phyloP scores from a whole-genome alignment of 768 basidiomycete species.

The Mycena haematopus region DNA sequence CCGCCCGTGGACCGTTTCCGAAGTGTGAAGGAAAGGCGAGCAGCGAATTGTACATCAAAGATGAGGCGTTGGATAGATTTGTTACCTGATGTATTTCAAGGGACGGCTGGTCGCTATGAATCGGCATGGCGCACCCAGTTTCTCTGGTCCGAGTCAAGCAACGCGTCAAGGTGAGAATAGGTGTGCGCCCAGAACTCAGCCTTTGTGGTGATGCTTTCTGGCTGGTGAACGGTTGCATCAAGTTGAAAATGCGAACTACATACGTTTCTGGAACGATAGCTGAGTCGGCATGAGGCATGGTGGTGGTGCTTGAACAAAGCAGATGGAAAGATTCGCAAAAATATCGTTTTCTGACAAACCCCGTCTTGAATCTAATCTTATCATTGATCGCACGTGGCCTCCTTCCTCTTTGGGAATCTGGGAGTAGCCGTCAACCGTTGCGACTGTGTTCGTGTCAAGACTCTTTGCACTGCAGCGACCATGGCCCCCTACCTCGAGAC shows the following conservation, averaged over 20 bases:
- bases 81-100: conserved; percentile 60
- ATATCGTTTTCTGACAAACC: not conserved
- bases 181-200: conserved; percentile 84
- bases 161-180: conserved; percentile 59
- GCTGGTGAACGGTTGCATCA: conserved; percentile 5
- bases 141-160: conserved; percentile 67
- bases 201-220: conserved; percentile 67
- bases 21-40: conserved; percentile 71
- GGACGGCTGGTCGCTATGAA: conserved; percentile 1
- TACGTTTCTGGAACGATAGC: conserved; percentile 69
- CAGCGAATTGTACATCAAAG: conserved; percentile 80
- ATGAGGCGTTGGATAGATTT: conserved; percentile 86
- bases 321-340: conserved; percentile 1
- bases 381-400: not conserved
- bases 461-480: conserved; percentile 29
- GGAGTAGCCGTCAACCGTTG: conserved; percentile 5
- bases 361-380: not conserved
- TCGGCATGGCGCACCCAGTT: conserved; percentile 68
- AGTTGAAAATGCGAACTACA: conserved; percentile 10
- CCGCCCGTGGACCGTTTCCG: conserved; percentile 66
- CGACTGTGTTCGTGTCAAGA: conserved; percentile 21
- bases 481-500: conserved; percentile 83
- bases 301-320: conserved; percentile 12
- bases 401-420: not conserved
- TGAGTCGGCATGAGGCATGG: conserved; percentile 87